Evolutionary conservation across 2,329 filamentous ascomycete species (phyloP), one percentile per base, ranked within the genome.

Genomic region (Cladobotryum protrusum): DNA sequence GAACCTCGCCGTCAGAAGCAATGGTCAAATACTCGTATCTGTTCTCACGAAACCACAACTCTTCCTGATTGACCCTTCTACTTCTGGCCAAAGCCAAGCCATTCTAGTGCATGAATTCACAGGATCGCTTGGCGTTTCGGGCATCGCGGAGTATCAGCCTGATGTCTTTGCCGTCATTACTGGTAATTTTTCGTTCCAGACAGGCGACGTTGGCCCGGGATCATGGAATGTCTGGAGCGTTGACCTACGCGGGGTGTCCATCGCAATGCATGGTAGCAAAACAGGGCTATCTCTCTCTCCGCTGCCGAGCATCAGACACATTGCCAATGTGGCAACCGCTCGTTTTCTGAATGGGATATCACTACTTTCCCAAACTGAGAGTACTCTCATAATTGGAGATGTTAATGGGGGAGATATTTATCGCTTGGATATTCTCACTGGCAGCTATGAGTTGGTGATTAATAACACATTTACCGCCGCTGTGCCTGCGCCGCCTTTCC

Each of bases 1-100:
- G 51, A 72, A 72, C 47, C 56, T 72, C 20, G 64, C 61, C 9
- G 50, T 67, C 3, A 65, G 63, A 18, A 45, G 58, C n/a, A 69
- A 68, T 42, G 66, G 65, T 12, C 58, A 65, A 24, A 54, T 71
- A 12, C 60, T 71, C 29, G 60, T 65, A n/a, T 56, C 60, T 13
- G 52, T 62, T 4, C 50, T 70, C 11, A 60, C 61, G 35, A 45
- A 46, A 19, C 60, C 67, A 8, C 61, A 67, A 45, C 53, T 71
- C 2, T 61, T 61, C 51, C 56, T 66, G 24, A 53, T 72, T 29
- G 55, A 68, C 45, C 67, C 67, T 2, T 52, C 24, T 8, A 9
- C 41, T 37, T 7, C 47, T 45, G 13, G 47, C 19, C 17, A 33
- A n/a, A 53, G 54, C 9, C 43, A 53, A 13, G 55, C 59, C 14